A percentile compares a stretch with the other conserved stretches of the same genome.
Evolutionary conservation across 2,329 filamentous ascomycete species (phyloP).

Genomic region (Sarocladium brachiariae): DNA sequence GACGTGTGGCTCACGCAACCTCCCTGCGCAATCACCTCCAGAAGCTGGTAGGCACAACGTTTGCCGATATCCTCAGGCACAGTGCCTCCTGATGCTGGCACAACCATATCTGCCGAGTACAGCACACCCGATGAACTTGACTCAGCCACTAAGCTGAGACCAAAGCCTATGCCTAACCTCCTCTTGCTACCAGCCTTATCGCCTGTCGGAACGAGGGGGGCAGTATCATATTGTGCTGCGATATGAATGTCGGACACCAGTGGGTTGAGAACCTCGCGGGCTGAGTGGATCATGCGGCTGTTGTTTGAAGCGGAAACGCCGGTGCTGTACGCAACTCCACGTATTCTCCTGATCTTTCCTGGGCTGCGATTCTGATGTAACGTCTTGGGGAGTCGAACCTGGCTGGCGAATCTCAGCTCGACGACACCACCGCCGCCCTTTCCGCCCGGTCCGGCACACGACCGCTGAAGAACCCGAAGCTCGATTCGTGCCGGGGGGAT

Average conservation of each 20-base stretch:
- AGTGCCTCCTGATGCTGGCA: conserved; percentile 70
- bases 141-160: conserved; percentile 84
- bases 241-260: conserved; percentile 87
- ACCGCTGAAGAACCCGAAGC: conserved; percentile 71
- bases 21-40: conserved; percentile 75
- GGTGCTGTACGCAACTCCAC: conserved; percentile 88
- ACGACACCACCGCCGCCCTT: conserved; percentile 83
- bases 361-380: conserved; percentile 77
- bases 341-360: conserved; percentile 78
- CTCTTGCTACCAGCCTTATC: conserved; percentile 50
- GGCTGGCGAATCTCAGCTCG: conserved; percentile 88
- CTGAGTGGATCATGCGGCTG: conserved; percentile 86
- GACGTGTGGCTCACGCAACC: conserved; percentile 73
- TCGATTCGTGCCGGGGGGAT: conserved; percentile 77
- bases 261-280: conserved; percentile 78
- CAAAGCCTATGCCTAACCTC: conserved; percentile 82
- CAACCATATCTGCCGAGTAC: conserved; percentile 78
- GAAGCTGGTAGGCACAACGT: conserved; percentile 78
- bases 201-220: conserved; percentile 47
- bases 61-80: conserved; percentile 88
- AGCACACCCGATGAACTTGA: conserved; percentile 73
- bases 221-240: conserved; percentile 69
- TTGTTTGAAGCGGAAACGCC: conserved; percentile 93
- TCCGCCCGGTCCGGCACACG: conserved; percentile 68
- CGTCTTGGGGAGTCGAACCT: conserved; percentile 89